Evolutionary conservation across 371 early-diverging fungal genomes (phyloP).

Genomic region (Mucor circinelloides): DNA sequence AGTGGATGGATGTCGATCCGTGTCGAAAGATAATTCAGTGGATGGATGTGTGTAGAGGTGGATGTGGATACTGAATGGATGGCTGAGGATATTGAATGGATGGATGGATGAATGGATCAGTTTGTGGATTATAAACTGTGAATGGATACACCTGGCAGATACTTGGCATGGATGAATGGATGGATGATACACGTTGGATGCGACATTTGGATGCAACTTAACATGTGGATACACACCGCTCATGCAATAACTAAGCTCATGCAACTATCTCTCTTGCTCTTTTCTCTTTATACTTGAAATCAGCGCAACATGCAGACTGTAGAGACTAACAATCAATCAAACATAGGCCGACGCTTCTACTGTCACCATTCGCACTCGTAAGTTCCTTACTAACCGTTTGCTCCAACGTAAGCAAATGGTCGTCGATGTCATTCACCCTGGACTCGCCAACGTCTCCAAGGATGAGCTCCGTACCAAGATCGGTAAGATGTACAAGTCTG

Average conservation of each 20-base stretch:
- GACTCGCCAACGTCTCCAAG: conserved; percentile 90
- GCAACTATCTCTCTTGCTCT: background rate
- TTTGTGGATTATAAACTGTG: background rate
- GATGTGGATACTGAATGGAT: background rate
- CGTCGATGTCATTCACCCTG: conserved; percentile 96
- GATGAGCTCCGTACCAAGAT: conserved; percentile 94
- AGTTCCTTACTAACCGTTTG: conserved; percentile 98
- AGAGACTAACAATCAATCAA: background rate
- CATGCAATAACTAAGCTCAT: background rate
- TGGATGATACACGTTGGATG: background rate
- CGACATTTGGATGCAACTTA: background rate
- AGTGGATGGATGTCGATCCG: background rate
- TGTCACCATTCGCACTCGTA: conserved; percentile 96
- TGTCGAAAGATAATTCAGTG: background rate
- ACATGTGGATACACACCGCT: background rate
- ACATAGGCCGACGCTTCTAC: conserved; percentile 67
- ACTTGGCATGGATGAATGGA: background rate
- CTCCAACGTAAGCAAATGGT: conserved; percentile 98
- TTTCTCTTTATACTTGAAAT: background rate
- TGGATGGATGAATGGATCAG: conserved; percentile 1
- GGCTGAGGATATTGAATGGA: conserved; percentile 8
- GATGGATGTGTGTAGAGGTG: background rate
- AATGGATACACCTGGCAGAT: background rate
- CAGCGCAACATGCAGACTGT: background rate
- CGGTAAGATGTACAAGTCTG: conserved; percentile 95